Evolutionary conservation across 495 filamentous ascomycete species (phyloP).

Genomic region (Penicillium subrubescens): DNA sequence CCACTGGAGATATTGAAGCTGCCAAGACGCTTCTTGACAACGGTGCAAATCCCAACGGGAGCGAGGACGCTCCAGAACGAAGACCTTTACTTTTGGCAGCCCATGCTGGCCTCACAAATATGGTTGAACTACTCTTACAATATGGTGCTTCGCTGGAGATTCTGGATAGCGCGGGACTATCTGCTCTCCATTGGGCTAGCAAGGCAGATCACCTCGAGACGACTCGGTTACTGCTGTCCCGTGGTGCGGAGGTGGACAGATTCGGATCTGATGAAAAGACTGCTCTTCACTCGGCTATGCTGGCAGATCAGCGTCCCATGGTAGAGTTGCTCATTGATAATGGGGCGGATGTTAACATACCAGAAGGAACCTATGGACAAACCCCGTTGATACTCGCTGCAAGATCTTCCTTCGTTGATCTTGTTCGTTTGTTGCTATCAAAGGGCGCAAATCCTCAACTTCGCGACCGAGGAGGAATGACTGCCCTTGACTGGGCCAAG

Average conservation of each 20-base stretch:
- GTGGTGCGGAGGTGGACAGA: constrained; percentile 18
- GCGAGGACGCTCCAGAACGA: neutral
- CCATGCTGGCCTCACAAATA: constrained; percentile 9
- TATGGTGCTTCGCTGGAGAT: constrained; percentile 23
- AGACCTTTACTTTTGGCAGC: constrained; percentile 19
- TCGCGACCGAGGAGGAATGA: neutral
- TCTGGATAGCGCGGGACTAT: neutral
- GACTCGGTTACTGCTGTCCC: constrained; percentile 15
- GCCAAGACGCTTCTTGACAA: constrained; percentile 13
- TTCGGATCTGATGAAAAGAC: constrained; percentile 27
- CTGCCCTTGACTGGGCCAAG: neutral
- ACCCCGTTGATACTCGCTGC: constrained; percentile 32
- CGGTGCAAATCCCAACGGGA: constrained; percentile 23
- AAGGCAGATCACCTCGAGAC: constrained; percentile 9
- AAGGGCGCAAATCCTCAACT: constrained; percentile 12
- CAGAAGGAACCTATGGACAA: constrained; percentile 10
- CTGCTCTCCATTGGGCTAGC: constrained; percentile 19
- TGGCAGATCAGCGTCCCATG: constrained; percentile 23
- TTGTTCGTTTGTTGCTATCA: constrained; percentile 8
- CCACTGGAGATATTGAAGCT: constrained; percentile 2
- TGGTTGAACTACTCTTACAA: constrained; percentile 18
- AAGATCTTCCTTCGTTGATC: neutral
- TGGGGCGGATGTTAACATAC: constrained; percentile 25
- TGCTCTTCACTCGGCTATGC: constrained; percentile 47
- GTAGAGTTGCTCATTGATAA: constrained; percentile 26